phyloP scores from a whole-genome alignment of 2,329 filamentous ascomycete genomes.

The Thielaviopsis ethacetica region DNA sequence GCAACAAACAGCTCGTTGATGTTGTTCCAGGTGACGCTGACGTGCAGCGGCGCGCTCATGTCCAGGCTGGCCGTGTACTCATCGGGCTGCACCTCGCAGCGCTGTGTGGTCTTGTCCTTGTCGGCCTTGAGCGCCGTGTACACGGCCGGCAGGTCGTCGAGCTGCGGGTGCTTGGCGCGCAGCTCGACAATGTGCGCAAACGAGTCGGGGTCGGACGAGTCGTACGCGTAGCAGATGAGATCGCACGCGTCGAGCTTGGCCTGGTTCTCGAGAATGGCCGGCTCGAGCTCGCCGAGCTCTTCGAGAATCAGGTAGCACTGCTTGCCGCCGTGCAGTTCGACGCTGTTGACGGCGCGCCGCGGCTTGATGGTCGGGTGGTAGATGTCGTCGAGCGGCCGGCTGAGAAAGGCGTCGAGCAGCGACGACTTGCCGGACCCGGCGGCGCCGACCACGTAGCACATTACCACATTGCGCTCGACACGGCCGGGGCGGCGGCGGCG shows the following conservation, averaged over 20 bases:
- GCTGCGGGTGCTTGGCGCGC: slow-evolving; percentile 60
- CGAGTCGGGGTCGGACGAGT: slow-evolving; percentile 90
- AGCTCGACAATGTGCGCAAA: slow-evolving; percentile 82
- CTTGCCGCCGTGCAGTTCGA: slow-evolving; percentile 87
- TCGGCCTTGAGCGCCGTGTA: slow-evolving; percentile 93
- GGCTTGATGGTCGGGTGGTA: slow-evolving; percentile 94
- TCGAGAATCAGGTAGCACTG: slow-evolving; percentile 94
- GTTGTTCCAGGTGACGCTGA: slow-evolving; percentile 85
- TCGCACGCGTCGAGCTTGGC: slow-evolving; percentile 85
- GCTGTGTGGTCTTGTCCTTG: slow-evolving; percentile 89
- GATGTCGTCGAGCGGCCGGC: slow-evolving; percentile 64
- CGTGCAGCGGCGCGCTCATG: slow-evolving; percentile 84
- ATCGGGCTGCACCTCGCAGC: slow-evolving; percentile 79
- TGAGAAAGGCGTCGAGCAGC: slow-evolving; percentile 79
- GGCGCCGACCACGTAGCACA: slow-evolving; percentile 82
- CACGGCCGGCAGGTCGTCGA: slow-evolving; percentile 79
- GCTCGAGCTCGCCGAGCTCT: slow-evolving; percentile 89
- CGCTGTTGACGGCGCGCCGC: slow-evolving; percentile 83
- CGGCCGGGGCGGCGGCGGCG: slow-evolving; percentile 63
- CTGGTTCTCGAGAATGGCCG: slow-evolving; percentile 83
- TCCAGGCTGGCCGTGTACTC: slow-evolving; percentile 72
- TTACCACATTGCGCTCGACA: slow-evolving; percentile 85
- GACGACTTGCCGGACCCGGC: slow-evolving; percentile 80
- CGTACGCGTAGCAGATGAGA: slow-evolving; percentile 86
- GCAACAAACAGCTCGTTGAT: slow-evolving; percentile 88